phyloP scores from a whole-genome alignment of 257 asterid genomes.

The Forsythia viridissima region DNA sequence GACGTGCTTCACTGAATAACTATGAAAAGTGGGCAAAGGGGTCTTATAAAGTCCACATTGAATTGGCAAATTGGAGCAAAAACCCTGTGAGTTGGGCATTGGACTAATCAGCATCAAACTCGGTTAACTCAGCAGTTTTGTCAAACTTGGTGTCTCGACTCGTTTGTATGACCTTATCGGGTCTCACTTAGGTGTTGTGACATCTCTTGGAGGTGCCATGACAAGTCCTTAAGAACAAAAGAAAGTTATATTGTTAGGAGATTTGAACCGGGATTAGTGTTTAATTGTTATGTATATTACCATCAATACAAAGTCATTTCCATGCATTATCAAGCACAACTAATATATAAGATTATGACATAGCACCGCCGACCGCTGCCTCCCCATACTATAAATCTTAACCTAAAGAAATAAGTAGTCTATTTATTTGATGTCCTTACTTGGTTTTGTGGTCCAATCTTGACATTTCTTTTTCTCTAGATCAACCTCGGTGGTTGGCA shows the following conservation, averaged over 20 bases:
- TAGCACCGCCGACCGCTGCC: neutral
- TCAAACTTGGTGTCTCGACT: neutral
- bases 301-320: neutral
- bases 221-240: neutral
- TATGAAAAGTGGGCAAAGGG: neutral
- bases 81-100: neutral
- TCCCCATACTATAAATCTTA: no score
- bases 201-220: neutral
- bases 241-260: neutral
- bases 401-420: no score
- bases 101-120: neutral
- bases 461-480: no score
- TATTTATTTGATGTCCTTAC: no score
- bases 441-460: no score
- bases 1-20: neutral
- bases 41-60: neutral
- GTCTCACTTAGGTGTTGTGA: neutral
- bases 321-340: neutral
- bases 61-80: neutral
- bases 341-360: neutral
- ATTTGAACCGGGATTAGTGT: neutral
- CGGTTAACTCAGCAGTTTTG: neutral
- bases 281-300: neutral
- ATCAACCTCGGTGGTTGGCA: no score
- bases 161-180: neutral